A percentile compares a stretch with the other conserved stretches of the same genome.
phyloP scores from a whole-genome alignment of 352 stramenopile species.

The Pythium monospermum region DNA sequence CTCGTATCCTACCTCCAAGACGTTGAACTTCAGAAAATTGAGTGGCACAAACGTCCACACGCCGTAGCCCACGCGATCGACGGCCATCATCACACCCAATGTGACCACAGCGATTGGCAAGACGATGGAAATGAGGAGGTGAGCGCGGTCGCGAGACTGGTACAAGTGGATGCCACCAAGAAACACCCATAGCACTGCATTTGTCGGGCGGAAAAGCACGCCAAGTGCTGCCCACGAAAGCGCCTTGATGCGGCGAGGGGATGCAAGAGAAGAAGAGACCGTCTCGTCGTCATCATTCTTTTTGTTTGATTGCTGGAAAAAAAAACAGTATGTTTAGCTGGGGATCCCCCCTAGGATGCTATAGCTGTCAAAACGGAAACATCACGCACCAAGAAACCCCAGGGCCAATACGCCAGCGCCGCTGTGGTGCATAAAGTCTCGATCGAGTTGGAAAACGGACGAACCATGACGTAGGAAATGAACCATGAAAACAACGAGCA shows the following conservation, averaged over 20 bases:
- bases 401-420: constrained; percentile 73
- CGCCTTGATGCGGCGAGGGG: constrained; percentile 26
- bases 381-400: constrained; percentile 49
- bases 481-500: constrained; percentile 84
- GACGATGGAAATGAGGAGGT: constrained; percentile 41
- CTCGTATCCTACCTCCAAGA: constrained; percentile 49
- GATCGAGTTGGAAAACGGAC: constrained; percentile 83
- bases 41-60: constrained; percentile 80
- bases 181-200: constrained; percentile 73
- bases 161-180: constrained; percentile 51
- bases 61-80: constrained; percentile 74
- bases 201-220: constrained; percentile 81
- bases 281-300: constrained; percentile 24
- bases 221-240: constrained; percentile 57
- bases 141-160: constrained; percentile 32
- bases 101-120: constrained; percentile 56
- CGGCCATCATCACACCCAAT: constrained; percentile 52
- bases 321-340: constrained; percentile 5
- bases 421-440: constrained; percentile 77
- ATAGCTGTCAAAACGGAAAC: neutral
- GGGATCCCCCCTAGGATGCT: no score
- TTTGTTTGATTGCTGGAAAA: constrained; percentile 7
- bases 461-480: constrained; percentile 80
- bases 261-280: neutral
- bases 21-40: constrained; percentile 88